Conservation (phyloP, 805 yeast genomes). For the Teunomyces panamensis region DNA sequence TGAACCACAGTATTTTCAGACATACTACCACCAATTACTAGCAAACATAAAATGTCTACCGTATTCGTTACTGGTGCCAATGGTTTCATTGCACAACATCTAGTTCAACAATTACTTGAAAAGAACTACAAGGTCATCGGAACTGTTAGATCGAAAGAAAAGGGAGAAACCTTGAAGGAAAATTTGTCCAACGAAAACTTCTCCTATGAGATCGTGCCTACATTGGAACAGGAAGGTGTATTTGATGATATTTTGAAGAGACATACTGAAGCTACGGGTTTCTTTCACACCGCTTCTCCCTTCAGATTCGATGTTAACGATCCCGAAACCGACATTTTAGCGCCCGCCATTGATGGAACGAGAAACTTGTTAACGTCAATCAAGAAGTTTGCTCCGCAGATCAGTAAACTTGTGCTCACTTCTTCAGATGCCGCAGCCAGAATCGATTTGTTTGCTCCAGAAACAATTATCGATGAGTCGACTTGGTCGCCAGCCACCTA, state of each 20-base stretch:
- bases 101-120: constrained; percentile 39
- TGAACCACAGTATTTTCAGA: too few relatives aligned
- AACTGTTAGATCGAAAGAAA: constrained; percentile 38
- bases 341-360: constrained; percentile 61
- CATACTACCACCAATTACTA: neutral
- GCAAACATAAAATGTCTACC: neutral
- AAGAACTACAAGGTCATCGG: constrained; percentile 50
- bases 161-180: constrained; percentile 18
- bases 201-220: constrained; percentile 29
- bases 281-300: constrained; percentile 54
- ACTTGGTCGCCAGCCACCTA: constrained; percentile 11
- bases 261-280: constrained; percentile 39
- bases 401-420: constrained; percentile 52
- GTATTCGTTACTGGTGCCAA: constrained; percentile 51
- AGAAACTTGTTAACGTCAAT: constrained; percentile 45
- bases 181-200: constrained; percentile 14
- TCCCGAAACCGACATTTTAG: constrained; percentile 46
- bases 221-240: constrained; percentile 34
- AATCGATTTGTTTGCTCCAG: constrained; percentile 21
- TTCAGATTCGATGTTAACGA: constrained; percentile 41
- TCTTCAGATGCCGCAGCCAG: constrained; percentile 46
- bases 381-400: constrained; percentile 41
- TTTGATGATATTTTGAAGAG: constrained; percentile 46
- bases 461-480: constrained; percentile 14
- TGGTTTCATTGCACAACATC: constrained; percentile 52